Percentiles rank a stretch among this genome's conserved stretches.
Conservation (phyloP, 2,329 filamentous ascomycete genomes). For the Colletotrichum lupini region DNA sequence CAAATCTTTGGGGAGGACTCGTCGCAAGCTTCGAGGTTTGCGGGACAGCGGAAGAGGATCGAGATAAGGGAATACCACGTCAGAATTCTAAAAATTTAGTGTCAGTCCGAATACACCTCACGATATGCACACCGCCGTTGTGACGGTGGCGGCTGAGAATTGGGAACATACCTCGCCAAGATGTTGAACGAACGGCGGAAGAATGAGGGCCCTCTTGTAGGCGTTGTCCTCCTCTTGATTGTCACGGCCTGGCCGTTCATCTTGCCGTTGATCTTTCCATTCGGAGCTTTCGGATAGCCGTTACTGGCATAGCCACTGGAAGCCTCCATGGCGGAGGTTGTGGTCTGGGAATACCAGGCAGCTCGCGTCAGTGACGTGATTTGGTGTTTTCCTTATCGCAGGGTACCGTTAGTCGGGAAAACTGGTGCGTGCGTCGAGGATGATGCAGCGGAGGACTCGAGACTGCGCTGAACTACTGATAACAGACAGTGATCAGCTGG, state of each 20-base stretch:
- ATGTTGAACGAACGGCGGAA: conserved; percentile 57
- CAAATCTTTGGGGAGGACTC: conserved; percentile 81
- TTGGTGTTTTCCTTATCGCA: not conserved
- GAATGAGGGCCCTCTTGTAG: conserved; percentile 43
- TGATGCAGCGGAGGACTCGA: not conserved
- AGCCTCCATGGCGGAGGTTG: conserved; percentile 48
- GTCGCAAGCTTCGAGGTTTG: conserved; percentile 73
- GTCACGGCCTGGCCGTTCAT: conserved; percentile 48
- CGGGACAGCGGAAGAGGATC: conserved; percentile 84
- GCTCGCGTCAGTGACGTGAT: conserved; percentile 32
- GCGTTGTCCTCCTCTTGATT: conserved; percentile 44
- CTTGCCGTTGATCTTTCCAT: conserved; percentile 44
- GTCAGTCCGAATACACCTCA: not conserved
- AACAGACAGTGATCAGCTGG: not conserved
- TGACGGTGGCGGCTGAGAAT: not conserved
- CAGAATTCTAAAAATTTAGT: conserved; percentile 65
- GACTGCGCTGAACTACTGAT: not conserved
- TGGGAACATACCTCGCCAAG: conserved; percentile 57
- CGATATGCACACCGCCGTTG: not conserved
- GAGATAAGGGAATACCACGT: conserved; percentile 91
- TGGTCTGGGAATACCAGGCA: conserved; percentile 9
- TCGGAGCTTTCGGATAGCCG: conserved; percentile 39
- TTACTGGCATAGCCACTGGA: conserved; percentile 53
- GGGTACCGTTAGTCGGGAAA: not conserved
- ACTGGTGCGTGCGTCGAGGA: not conserved